Evolutionary conservation across 2,329 filamentous ascomycete species (phyloP), one percentile per base, ranked within the genome.

Genomic region (Pochonia chlamydosporia): DNA sequence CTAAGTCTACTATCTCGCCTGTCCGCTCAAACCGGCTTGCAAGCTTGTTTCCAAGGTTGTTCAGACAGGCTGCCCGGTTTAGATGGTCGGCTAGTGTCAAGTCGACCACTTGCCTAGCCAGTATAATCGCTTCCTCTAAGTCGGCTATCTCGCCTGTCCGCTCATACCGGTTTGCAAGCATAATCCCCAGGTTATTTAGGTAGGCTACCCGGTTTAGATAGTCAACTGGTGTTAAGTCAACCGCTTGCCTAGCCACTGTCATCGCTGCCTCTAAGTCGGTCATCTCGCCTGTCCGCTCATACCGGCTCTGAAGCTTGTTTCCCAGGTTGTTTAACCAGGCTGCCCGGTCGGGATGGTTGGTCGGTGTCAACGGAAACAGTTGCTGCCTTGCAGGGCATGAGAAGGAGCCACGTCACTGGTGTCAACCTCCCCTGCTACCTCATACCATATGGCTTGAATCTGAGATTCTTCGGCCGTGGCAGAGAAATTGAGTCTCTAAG

Each of bases 271-370:
- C 40, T 11, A 49, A 31, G 37, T 51, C 39, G 9, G 3, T 21
- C 14, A 49, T 49, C 25, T 44, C 36, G 30, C 47, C 47, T 39
- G 43, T 46, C 25, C 37, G 47, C 43, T 42, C 10, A 26, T 49
- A 49, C 18, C 35, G 43, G 26, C 16, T 36, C 36, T 37, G 11
- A 9, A 45, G 47, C 36, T 43, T 28, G 3, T 16, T 31, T 16
- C 46, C 46, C 16, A 44, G 35, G 20, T 44, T 37, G 41, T 18
- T 37, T 5, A 49, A 43, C 8, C 28, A 3, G 7, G 4, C 20
- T 42, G 37, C 28, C 5, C 24, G 26, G 43, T 30, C 26, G 20
- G 26, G 36, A 31, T 46, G 36, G 39, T 43, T 21, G 13, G n/a
- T 25, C 7, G 37, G 43, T 8, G 30, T 49, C n/a, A n/a, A n/a